Conservation (phyloP, 352 stramenopile genomes). For the Blastocystis sp. region DNA sequence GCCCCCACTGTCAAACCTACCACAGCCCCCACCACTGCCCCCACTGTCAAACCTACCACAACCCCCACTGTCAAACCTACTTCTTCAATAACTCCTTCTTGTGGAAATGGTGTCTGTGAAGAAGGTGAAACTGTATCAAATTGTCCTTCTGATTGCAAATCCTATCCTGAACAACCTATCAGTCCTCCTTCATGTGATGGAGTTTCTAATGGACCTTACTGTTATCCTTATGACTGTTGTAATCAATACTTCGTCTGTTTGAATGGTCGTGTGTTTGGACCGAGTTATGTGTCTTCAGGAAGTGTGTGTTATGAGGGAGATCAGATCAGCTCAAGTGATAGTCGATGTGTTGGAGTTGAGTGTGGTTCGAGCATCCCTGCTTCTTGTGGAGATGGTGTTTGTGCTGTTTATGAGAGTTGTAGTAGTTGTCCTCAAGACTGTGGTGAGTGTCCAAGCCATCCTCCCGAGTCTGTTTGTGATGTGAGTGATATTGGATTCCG, state of each 20-base stretch:
- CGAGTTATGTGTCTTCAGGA: not conserved
- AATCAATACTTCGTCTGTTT: constrained; percentile 18
- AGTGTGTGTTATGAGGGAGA: constrained; percentile 17
- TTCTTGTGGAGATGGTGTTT: constrained; percentile 57
- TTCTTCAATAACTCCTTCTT: not conserved
- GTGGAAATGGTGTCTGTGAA: constrained; percentile 54
- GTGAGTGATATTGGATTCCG: constrained; percentile 8
- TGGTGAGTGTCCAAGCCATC: constrained; percentile 17
- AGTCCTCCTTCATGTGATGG: constrained; percentile 8
- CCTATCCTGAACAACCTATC: not conserved
- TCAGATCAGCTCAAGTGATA: constrained; percentile 17
- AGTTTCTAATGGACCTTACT: not conserved
- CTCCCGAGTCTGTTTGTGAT: not conserved
- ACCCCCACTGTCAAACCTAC: constrained; percentile 6
- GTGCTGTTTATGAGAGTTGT: constrained; percentile 51
- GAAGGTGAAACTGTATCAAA: constrained; percentile 46
- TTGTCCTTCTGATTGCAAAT: constrained; percentile 56
- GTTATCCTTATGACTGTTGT: constrained; percentile 51
- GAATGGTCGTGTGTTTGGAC: constrained; percentile 28
- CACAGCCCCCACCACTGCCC: not conserved
- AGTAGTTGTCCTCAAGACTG: constrained; percentile 55
- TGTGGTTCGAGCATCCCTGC: not conserved
- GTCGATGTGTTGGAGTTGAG: not conserved
- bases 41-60: not conserved
- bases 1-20: constrained; percentile 10